Evolutionary conservation across 192 early-diverging fungal species (phyloP).

Genomic region (Backusella mclennaniae): DNA sequence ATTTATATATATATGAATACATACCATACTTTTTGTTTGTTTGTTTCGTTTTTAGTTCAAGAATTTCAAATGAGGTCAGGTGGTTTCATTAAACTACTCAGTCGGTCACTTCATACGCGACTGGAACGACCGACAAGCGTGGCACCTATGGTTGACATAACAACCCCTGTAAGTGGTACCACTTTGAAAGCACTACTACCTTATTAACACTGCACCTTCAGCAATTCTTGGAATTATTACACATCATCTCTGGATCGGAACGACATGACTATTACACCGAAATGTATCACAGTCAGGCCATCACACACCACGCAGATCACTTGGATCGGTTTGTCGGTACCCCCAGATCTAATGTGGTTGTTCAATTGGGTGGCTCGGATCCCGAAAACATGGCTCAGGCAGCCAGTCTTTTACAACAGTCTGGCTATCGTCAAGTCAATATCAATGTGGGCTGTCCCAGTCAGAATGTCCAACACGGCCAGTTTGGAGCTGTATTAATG

Average conservation of each 20-base stretch:
- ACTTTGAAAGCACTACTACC: neutral
- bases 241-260: conserved; percentile 58
- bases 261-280: conserved; percentile 67
- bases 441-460: conserved; percentile 76
- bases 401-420: conserved; percentile 44
- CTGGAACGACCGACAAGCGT: conserved; percentile 38
- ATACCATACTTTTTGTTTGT: neutral
- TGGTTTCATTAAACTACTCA: neutral
- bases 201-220: conserved; percentile 5
- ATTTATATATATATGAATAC: neutral
- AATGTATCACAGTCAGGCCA: conserved; percentile 67
- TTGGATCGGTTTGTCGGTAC: conserved; percentile 50
- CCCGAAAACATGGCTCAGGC: conserved; percentile 47
- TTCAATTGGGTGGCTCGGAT: conserved; percentile 59
- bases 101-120: neutral
- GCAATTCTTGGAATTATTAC: conserved; percentile 63
- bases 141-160: conserved; percentile 78
- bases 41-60: neutral
- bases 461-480: conserved; percentile 51
- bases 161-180: conserved; percentile 50
- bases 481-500: conserved; percentile 74
- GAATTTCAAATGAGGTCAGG: neutral
- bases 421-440: conserved; percentile 64
- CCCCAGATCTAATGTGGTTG: conserved; percentile 46
- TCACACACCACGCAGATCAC: conserved; percentile 37